These are phyloP conservation scores for Microdochium trichocladiopsis DNA, from an alignment of 2,329 filamentous ascomycete species.

Conservation along the genomic window DNA sequence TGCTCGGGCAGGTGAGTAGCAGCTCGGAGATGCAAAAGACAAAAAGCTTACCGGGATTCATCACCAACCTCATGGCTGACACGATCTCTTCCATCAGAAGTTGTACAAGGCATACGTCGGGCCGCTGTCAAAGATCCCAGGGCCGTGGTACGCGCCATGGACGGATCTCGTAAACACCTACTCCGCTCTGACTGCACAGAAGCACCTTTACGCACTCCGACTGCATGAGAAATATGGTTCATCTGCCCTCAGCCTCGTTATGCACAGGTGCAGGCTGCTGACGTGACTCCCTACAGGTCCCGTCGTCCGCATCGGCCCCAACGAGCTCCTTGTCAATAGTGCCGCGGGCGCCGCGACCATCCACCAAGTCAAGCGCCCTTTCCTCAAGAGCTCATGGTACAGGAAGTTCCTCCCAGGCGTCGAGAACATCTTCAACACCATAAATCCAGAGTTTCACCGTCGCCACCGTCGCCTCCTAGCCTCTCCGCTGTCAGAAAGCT, in stretches of 20 bases:
- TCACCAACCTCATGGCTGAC: not conserved
- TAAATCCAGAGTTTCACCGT: conserved; percentile 27
- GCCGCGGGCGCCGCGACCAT: conserved; percentile 10
- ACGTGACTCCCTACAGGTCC: conserved; percentile 10
- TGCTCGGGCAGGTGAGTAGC: no score
- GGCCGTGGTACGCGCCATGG: not conserved
- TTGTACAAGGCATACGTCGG: not conserved
- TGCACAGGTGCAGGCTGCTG: not conserved
- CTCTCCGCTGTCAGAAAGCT: conserved; percentile 25
- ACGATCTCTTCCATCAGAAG: not conserved
- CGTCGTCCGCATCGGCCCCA: conserved; percentile 16
- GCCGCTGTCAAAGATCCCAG: not conserved
- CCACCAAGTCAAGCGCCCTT: conserved; percentile 15
- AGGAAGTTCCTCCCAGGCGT: conserved; percentile 8
- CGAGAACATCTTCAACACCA: conserved; percentile 29
- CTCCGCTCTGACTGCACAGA: not conserved
- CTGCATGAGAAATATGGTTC: conserved; percentile 18
- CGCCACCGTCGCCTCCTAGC: conserved; percentile 32
- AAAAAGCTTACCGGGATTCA: no score
- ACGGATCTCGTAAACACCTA: not conserved
- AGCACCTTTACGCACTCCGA: conserved; percentile 9
- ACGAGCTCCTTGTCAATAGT: conserved; percentile 16
- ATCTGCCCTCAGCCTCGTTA: not conserved
- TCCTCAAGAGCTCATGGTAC: conserved; percentile 13
- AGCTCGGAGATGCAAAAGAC: no score